Evolutionary conservation across 2,329 filamentous ascomycete genomes (phyloP).

Genomic region (Calonectria hongkongensis): DNA sequence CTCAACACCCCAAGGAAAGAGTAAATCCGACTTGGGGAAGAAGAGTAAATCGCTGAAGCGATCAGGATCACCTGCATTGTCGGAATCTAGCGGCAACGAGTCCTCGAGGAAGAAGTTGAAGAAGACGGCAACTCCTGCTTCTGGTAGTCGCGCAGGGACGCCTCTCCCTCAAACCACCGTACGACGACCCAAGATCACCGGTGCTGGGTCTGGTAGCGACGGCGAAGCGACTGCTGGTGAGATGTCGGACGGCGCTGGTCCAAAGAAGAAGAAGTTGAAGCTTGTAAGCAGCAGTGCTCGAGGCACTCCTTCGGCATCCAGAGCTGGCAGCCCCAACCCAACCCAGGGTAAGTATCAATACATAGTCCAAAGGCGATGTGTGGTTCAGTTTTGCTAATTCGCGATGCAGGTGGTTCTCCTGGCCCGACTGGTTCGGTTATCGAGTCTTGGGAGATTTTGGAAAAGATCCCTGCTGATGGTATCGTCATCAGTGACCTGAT

Average conservation of each 20-base stretch:
- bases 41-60: constrained; percentile 84
- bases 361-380: neutral
- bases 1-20: constrained; percentile 72
- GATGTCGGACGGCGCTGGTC: constrained; percentile 73
- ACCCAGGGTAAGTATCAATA: constrained; percentile 57
- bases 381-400: constrained; percentile 37
- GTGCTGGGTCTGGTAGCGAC: constrained; percentile 80
- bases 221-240: constrained; percentile 82
- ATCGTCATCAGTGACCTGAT: constrained; percentile 74
- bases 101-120: constrained; percentile 87
- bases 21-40: constrained; percentile 64
- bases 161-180: constrained; percentile 67
- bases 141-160: constrained; percentile 73
- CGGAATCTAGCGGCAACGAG: constrained; percentile 94
- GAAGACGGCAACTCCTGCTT: constrained; percentile 72
- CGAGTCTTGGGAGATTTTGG: constrained; percentile 72
- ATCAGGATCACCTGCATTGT: constrained; percentile 88
- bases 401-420: constrained; percentile 57
- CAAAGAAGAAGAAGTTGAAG: constrained; percentile 75
- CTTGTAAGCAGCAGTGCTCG: constrained; percentile 67
- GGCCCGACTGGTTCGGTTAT: constrained; percentile 60
- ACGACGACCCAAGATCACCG: constrained; percentile 66
- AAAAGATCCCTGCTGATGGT: constrained; percentile 72
- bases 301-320: constrained; percentile 75
- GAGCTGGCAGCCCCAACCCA: constrained; percentile 76